Evolutionary conservation across 805 yeast genomes (phyloP).

Genomic region (Saturnispora diversa): DNA sequence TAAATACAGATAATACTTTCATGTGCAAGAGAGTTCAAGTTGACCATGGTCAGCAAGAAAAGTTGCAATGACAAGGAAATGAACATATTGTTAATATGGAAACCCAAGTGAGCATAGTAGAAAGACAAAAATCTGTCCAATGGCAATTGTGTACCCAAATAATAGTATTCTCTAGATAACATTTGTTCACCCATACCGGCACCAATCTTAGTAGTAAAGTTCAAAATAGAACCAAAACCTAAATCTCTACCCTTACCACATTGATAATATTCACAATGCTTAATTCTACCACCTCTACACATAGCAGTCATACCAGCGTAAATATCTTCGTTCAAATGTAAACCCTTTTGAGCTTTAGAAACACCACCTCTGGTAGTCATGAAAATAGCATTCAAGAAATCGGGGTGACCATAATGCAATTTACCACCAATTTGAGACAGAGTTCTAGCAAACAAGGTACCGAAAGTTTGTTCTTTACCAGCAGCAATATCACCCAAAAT

Average conservation of each 20-base stretch:
- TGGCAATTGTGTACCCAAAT: constrained; percentile 73
- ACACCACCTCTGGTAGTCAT: constrained; percentile 88
- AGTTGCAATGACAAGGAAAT: constrained; percentile 68
- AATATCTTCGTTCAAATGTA: constrained; percentile 81
- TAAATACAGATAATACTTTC: constrained; percentile 64
- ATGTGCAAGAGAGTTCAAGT: constrained; percentile 65
- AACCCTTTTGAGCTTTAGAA: constrained; percentile 79
- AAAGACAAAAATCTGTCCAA: constrained; percentile 74
- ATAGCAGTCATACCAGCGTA: constrained; percentile 83
- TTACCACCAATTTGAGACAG: constrained; percentile 80
- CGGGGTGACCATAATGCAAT: constrained; percentile 85
- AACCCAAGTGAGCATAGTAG: constrained; percentile 83
- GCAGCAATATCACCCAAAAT: constrained; percentile 85
- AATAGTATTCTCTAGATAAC: constrained; percentile 76
- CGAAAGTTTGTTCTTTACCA: constrained; percentile 84
- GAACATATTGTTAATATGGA: constrained; percentile 73
- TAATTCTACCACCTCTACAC: constrained; percentile 79
- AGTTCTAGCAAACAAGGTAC: constrained; percentile 78
- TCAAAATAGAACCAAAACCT: constrained; percentile 79
- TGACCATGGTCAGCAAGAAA: constrained; percentile 61
- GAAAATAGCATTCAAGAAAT: constrained; percentile 63
- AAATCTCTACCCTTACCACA: constrained; percentile 90
- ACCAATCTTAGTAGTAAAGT: constrained; percentile 82
- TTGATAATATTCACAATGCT: constrained; percentile 81
- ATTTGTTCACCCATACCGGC: constrained; percentile 93